Conservation (phyloP, 306 rosid genomes). For the Myrica gale region DNA sequence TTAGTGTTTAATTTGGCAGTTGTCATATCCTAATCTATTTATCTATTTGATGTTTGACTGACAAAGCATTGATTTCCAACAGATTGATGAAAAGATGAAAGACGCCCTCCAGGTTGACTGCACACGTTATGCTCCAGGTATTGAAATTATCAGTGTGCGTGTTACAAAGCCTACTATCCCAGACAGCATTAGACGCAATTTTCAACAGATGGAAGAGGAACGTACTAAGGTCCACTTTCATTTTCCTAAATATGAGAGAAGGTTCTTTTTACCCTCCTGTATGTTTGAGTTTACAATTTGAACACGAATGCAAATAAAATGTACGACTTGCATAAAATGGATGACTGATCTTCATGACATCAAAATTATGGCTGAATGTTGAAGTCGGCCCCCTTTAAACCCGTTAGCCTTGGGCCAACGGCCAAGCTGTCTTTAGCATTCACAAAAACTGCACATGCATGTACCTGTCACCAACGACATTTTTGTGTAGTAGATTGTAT, state of each 20-base stretch:
- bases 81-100: constrained; percentile 97
- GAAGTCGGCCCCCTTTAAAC: not conserved
- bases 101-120: constrained; percentile 93
- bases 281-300: too few species aligned
- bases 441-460: not conserved
- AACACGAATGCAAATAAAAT: not conserved
- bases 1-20: constrained; percentile 11
- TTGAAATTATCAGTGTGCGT: constrained; percentile 81
- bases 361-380: not conserved
- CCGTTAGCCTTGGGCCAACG: not conserved
- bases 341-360: not conserved
- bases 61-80: constrained; percentile 26
- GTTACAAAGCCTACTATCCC: constrained; percentile 93
- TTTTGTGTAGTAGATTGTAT: not conserved
- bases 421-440: not conserved
- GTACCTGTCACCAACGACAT: too few species aligned
- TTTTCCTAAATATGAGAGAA: constrained; percentile 15
- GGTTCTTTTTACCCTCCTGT: not conserved
- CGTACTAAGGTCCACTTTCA: constrained; percentile 74
- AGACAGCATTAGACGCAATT: constrained; percentile 63
- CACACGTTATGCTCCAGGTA: constrained; percentile 89
- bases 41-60: not conserved
- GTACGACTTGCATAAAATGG: too few species aligned
- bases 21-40: not conserved
- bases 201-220: constrained; percentile 92